phyloP scores from a whole-genome alignment of 176 grass and related monocot genomes.

The Poa annua region DNA sequence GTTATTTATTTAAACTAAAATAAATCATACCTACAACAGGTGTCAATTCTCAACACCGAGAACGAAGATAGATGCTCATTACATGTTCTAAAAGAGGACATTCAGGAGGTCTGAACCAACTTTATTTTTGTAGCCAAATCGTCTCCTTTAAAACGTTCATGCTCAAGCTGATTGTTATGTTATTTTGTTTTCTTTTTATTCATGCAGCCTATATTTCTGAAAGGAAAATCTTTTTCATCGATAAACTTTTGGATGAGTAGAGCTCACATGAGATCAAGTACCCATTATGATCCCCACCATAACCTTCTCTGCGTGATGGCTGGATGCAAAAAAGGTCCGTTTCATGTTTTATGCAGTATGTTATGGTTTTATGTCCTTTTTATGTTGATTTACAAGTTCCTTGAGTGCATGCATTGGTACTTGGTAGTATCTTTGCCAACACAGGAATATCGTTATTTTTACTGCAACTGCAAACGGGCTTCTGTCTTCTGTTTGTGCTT shows the following conservation, averaged over 20 bases:
- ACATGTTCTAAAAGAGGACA: constrained; percentile 65
- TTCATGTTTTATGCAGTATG: constrained; percentile 26
- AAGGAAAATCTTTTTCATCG: constrained; percentile 63
- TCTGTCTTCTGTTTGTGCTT: neutral
- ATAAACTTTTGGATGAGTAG: constrained; percentile 99
- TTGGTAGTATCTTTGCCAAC: neutral
- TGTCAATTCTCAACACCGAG: constrained; percentile 74
- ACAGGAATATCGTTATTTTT: constrained; percentile 3
- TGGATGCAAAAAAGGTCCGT: constrained; percentile 81
- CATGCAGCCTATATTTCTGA: constrained; percentile 74
- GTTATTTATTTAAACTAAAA: constrained; percentile 18
- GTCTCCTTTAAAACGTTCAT: constrained; percentile 37
- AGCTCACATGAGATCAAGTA: constrained; percentile 83
- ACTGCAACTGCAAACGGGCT: neutral
- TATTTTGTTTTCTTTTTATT: constrained; percentile 27
- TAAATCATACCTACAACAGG: constrained; percentile 49
- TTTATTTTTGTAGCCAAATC: constrained; percentile 36
- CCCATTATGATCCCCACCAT: constrained; percentile 95
- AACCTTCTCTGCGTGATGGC: constrained; percentile 90
- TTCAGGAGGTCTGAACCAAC: constrained; percentile 59
- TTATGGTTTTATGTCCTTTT: constrained; percentile 18
- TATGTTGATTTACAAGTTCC: constrained; percentile 4
- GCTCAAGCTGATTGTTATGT: constrained; percentile 23
- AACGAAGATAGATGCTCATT: constrained; percentile 60
- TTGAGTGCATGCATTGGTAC: neutral